phyloP scores from a whole-genome alignment of 106 monocot genomes.

The Apostasia shenzhenica region DNA sequence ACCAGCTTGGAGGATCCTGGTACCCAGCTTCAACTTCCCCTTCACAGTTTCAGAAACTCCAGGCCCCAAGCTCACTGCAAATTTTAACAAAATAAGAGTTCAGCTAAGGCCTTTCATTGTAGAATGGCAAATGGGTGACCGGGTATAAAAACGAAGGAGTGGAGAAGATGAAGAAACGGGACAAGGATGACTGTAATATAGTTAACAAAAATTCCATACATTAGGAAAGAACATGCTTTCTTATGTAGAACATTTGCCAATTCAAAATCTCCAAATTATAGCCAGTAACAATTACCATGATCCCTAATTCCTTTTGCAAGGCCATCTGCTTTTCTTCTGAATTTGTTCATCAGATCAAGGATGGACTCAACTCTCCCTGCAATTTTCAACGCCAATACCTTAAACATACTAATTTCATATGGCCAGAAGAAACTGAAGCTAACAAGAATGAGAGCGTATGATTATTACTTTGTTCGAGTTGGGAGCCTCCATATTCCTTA shows the following conservation, averaged over 20 bases:
- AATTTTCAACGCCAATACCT: not conserved
- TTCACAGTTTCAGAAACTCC: slow-evolving; percentile 32
- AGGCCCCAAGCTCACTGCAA: slow-evolving; percentile 27
- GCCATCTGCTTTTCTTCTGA: slow-evolving; percentile 27
- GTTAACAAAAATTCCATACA: not conserved
- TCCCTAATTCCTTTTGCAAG: slow-evolving; percentile 16
- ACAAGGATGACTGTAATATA: not conserved
- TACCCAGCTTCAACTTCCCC: slow-evolving; percentile 29
- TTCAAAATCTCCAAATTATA: too few species aligned
- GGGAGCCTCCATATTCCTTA: slow-evolving; percentile 7
- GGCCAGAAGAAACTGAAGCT: not conserved
- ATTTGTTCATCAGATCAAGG: slow-evolving; percentile 23
- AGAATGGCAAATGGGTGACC: not conserved
- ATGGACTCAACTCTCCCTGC: slow-evolving; percentile 24
- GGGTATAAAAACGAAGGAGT: not conserved
- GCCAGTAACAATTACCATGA: slow-evolving; percentile 14
- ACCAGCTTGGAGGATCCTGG: slow-evolving; percentile 34
- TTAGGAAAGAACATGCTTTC: not conserved
- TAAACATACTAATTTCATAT: not conserved
- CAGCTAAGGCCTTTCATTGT: too few species aligned
- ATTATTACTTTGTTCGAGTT: slow-evolving; percentile 15
- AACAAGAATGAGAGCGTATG: not conserved
- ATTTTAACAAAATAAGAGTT: not conserved
- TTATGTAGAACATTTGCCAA: too few species aligned
- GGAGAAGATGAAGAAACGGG: too few species aligned